Evolutionary conservation across 495 filamentous ascomycete species (phyloP).

Genomic region (Trichodelitschia bisporula): DNA sequence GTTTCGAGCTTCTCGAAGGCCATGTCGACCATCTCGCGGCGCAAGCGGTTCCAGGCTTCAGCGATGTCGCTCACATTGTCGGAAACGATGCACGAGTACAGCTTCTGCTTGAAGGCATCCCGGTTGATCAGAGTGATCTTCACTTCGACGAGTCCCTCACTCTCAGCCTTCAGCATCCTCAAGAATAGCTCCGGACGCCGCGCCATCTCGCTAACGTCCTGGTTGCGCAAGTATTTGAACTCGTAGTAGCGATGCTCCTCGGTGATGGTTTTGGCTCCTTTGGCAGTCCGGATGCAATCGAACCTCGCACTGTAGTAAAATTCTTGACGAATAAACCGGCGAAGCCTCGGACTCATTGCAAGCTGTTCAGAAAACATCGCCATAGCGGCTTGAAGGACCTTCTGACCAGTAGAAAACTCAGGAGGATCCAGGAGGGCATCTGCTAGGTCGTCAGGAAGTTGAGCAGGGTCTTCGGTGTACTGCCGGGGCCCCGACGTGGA

Average conservation of each 20-base stretch:
- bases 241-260: slow-evolving; percentile 92
- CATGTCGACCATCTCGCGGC: slow-evolving; percentile 57
- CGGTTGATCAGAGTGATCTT: slow-evolving; percentile 50
- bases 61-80: slow-evolving; percentile 89
- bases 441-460: slow-evolving; percentile 64
- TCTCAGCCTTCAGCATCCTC: slow-evolving; percentile 89
- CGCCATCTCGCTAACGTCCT: slow-evolving; percentile 57
- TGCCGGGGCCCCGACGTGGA: slow-evolving; percentile 50
- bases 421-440: slow-evolving; percentile 25
- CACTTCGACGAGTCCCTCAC: slow-evolving; percentile 75
- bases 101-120: slow-evolving; percentile 40
- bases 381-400: slow-evolving; percentile 54
- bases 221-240: slow-evolving; percentile 86
- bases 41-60: slow-evolving; percentile 79
- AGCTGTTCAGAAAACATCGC: slow-evolving; percentile 82
- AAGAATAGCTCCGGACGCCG: slow-evolving; percentile 67
- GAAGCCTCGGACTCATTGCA: slow-evolving; percentile 66
- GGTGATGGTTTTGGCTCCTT: slow-evolving; percentile 81
- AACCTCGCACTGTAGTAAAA: slow-evolving; percentile 66
- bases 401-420: slow-evolving; percentile 53
- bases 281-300: slow-evolving; percentile 75
- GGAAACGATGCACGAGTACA: slow-evolving; percentile 64
- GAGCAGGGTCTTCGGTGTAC: slow-evolving; percentile 57
- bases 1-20: slow-evolving; percentile 63
- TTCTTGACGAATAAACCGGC: slow-evolving; percentile 55